phyloP scores from a whole-genome alignment of 805 yeast genomes.

The Lachancea sp. region DNA sequence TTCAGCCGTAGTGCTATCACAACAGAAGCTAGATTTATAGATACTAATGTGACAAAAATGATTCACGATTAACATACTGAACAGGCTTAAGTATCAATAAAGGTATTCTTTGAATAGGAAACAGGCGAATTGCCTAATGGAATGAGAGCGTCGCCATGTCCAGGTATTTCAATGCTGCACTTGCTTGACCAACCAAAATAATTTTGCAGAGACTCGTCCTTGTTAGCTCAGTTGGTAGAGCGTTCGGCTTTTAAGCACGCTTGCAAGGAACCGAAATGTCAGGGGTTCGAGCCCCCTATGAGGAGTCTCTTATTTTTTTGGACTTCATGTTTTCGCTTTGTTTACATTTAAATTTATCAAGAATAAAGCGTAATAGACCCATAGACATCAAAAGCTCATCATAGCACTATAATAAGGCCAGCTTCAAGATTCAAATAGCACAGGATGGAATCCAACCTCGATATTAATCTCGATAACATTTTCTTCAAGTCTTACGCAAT shows the following conservation, averaged over 20 bases:
- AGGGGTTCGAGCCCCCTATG: constrained; percentile 48
- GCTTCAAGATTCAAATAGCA: neutral
- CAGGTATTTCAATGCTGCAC: too few relatives aligned
- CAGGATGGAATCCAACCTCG: constrained; percentile 15
- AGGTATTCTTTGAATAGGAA: too few relatives aligned
- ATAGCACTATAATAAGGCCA: neutral
- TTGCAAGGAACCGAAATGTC: constrained; percentile 42
- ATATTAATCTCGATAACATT: constrained; percentile 35
- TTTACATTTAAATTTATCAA: too few relatives aligned
- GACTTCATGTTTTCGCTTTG: too few relatives aligned
- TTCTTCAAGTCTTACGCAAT: constrained; percentile 53
- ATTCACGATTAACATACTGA: too few relatives aligned
- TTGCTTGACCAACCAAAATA: neutral
- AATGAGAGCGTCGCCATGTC: too few relatives aligned
- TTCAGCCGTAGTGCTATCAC: too few relatives aligned
- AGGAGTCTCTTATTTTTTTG: constrained; percentile 34
- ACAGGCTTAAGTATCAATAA: too few relatives aligned
- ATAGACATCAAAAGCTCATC: neutral
- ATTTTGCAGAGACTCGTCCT: constrained; percentile 33
- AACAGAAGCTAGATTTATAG: too few relatives aligned
- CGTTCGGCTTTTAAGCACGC: constrained; percentile 56
- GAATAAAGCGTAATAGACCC: too few relatives aligned
- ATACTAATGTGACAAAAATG: too few relatives aligned
- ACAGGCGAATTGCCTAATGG: too few relatives aligned
- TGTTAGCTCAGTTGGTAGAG: constrained; percentile 65